These are phyloP conservation scores for Camillea tinctor DNA, from an alignment of 2,329 filamentous ascomycete species.

Conservation along the genomic window DNA sequence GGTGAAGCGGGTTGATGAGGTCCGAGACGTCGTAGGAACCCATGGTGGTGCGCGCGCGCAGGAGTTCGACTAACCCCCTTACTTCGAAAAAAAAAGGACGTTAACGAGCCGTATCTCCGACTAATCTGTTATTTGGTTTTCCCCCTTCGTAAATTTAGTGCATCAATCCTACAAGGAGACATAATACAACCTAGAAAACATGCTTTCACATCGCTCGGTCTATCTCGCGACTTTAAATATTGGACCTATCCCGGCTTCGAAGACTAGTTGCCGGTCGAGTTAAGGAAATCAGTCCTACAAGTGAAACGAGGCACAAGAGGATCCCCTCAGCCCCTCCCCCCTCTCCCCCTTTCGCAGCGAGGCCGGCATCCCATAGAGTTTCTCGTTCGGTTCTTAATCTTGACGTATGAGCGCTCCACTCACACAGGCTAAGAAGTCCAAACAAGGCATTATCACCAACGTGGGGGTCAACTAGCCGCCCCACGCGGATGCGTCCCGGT, in stretches of 20 bases:
- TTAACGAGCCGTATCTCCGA: not conserved
- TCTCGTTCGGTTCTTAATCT: not conserved
- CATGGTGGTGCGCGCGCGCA: constrained; percentile 15
- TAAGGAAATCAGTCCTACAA: not conserved
- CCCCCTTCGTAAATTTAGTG: too few relatives aligned
- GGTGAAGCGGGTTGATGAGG: constrained; percentile 45
- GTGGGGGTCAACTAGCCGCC: not conserved
- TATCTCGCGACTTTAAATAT: not conserved
- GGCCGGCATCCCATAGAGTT: not conserved
- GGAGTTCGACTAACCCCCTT: not conserved
- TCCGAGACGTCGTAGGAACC: constrained; percentile 19
- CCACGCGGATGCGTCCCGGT: not conserved
- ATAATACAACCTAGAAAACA: not conserved
- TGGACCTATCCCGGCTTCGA: not conserved
- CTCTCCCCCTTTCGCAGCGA: not conserved
- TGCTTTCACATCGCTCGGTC: not conserved
- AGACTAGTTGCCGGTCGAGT: not conserved
- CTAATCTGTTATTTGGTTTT: not conserved
- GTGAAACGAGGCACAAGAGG: not conserved
- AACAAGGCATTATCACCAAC: not conserved
- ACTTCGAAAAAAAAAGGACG: not conserved
- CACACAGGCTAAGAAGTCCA: not conserved
- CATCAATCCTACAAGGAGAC: too few relatives aligned
- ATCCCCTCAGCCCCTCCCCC: not conserved
- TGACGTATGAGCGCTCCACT: not conserved